A percentile compares a stretch with the other conserved stretches of the same genome.
Conservation (phyloP, 176 grass and related monocot species). For the Oryza meridionalis region DNA sequence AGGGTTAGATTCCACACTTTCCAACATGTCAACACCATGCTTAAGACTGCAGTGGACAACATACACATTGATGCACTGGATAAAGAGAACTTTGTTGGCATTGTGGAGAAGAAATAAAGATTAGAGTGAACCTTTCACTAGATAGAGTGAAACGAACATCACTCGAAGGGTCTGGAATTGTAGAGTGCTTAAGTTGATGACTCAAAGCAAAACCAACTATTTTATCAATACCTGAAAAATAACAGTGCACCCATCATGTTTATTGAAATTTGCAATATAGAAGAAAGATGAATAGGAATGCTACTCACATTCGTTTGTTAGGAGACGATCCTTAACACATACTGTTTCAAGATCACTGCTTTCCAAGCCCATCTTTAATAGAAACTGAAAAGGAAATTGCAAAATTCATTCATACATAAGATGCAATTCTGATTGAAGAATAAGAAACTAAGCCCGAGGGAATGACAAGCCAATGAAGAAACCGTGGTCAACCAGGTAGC, state of each 20-base stretch:
- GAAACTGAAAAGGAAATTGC: slow-evolving; percentile 62
- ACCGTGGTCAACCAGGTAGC: not conserved
- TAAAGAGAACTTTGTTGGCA: slow-evolving; percentile 19
- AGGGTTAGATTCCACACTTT: slow-evolving; percentile 62
- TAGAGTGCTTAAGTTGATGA: slow-evolving; percentile 72
- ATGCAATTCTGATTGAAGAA: slow-evolving; percentile 23
- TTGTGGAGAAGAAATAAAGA: slow-evolving; percentile 28
- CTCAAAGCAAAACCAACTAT: slow-evolving; percentile 91
- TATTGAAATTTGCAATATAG: slow-evolving; percentile 7
- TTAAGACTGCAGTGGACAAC: slow-evolving; percentile 67
- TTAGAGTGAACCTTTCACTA: slow-evolving; percentile 70
- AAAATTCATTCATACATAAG: slow-evolving; percentile 4
- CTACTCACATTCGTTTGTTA: slow-evolving; percentile 89
- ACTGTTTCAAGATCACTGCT: slow-evolving; percentile 67
- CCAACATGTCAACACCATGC: slow-evolving; percentile 79
- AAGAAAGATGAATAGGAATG: slow-evolving; percentile 33
- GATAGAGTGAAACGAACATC: slow-evolving; percentile 57
- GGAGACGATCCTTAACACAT: slow-evolving; percentile 81
- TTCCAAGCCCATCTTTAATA: slow-evolving; percentile 69
- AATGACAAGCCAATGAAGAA: slow-evolving; percentile 28
- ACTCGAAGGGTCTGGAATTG: slow-evolving; percentile 39
- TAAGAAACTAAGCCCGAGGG: slow-evolving; percentile 19
- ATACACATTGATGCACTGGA: slow-evolving; percentile 21
- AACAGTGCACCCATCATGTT: slow-evolving; percentile 18
- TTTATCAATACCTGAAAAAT: slow-evolving; percentile 83